Percentiles rank a stretch among this genome's conserved stretches.
Evolutionary conservation across 2,329 filamentous ascomycete species (phyloP).

Genomic region (Arthrobotrys megalospora): DNA sequence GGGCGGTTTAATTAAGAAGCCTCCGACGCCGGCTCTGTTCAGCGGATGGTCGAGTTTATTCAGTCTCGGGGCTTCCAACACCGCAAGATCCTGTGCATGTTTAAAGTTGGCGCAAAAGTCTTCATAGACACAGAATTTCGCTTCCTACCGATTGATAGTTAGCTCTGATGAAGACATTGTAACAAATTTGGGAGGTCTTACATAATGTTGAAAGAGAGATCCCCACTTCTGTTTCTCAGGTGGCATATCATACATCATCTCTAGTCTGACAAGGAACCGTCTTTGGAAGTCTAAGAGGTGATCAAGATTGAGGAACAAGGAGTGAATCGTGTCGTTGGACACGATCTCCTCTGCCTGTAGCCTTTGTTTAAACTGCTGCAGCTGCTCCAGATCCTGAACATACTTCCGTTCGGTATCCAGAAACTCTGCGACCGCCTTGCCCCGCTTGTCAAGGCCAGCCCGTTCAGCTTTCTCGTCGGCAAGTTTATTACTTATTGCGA

Average conservation of each 20-base stretch:
- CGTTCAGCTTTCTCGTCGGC: slow-evolving; percentile 72
- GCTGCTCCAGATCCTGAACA: slow-evolving; percentile 93
- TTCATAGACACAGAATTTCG: slow-evolving; percentile 87
- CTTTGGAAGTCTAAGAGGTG: slow-evolving; percentile 95
- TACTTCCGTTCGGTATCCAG: slow-evolving; percentile 98
- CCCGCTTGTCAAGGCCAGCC: slow-evolving; percentile 77
- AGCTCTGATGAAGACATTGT: neutral
- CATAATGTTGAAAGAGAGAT: slow-evolving; percentile 86
- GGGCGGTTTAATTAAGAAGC: slow-evolving; percentile 96
- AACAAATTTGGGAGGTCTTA: slow-evolving; percentile 51
- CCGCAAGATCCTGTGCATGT: slow-evolving; percentile 63
- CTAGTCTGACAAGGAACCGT: slow-evolving; percentile 92
- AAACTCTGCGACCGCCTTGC: slow-evolving; percentile 91
- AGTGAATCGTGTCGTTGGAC: slow-evolving; percentile 89
- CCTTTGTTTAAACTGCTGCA: slow-evolving; percentile 91
- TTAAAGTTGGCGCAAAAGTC: slow-evolving; percentile 89
- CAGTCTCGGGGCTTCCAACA: slow-evolving; percentile 62
- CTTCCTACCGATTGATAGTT: slow-evolving; percentile 72
- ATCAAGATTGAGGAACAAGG: slow-evolving; percentile 97
- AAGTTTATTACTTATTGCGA: slow-evolving; percentile 75
- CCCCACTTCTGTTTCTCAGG: slow-evolving; percentile 89
- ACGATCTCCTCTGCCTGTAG: slow-evolving; percentile 90
- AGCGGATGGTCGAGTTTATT: slow-evolving; percentile 63
- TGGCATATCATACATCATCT: slow-evolving; percentile 90
- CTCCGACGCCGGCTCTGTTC: slow-evolving; percentile 67